Conservation (phyloP, 2,329 filamentous ascomycete genomes). For the Fusarium pseudocircinatum region DNA sequence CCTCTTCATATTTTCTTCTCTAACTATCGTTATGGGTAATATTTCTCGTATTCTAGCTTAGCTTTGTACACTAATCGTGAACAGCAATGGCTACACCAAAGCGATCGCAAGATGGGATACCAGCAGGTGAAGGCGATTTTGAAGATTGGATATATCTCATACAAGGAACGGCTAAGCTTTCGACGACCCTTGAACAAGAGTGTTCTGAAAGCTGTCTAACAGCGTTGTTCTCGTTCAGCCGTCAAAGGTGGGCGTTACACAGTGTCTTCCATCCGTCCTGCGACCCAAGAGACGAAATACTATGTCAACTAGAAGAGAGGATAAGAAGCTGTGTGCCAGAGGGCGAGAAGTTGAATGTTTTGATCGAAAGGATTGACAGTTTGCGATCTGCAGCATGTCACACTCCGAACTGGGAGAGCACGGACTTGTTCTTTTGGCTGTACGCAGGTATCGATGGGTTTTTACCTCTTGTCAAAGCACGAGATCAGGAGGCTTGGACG, state of each 20-base stretch:
- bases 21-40: background rate
- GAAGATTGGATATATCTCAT: slow-evolving; percentile 2
- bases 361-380: background rate
- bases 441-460: background rate
- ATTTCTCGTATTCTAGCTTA: fast-evolving
- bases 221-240: background rate
- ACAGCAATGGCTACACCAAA: slow-evolving; percentile 1
- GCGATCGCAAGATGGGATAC: background rate
- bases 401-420: background rate
- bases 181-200: background rate
- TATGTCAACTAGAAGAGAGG: background rate
- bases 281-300: background rate
- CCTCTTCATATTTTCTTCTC: background rate
- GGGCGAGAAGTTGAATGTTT: background rate
- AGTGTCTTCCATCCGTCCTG: background rate
- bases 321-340: background rate
- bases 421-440: background rate
- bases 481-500: background rate
- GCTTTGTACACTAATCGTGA: background rate
- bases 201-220: background rate
- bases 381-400: background rate
- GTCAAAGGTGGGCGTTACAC: background rate
- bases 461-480: background rate
- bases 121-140: background rate
- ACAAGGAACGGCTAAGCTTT: background rate